phyloP scores from a whole-genome alignment of 2,329 filamentous ascomycete species.

The Ilyonectria sp. region DNA sequence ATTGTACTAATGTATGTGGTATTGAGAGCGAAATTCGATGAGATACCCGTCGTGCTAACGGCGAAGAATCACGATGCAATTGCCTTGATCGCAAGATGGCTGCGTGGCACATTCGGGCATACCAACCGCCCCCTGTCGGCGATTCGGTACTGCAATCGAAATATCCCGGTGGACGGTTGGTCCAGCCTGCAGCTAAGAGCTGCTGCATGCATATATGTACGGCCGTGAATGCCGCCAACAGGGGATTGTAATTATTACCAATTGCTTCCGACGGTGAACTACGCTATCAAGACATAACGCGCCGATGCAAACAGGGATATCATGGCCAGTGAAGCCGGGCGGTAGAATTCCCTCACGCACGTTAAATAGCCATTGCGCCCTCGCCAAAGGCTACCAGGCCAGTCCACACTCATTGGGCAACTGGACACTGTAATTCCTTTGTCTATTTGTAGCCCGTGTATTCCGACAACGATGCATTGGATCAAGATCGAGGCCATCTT shows the following conservation, averaged over 20 bases:
- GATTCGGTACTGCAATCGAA: neutral
- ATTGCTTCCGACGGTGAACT: neutral
- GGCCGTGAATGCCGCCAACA: neutral
- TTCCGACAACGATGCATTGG: slow-evolving; percentile 37
- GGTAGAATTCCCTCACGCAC: slow-evolving; percentile 14
- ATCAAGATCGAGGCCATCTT: slow-evolving; percentile 45
- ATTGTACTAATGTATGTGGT: neutral
- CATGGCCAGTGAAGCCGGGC: neutral
- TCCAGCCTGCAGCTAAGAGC: neutral
- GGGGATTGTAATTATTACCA: neutral
- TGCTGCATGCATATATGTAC: neutral
- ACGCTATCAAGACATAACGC: neutral
- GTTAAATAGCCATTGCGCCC: slow-evolving; percentile 36
- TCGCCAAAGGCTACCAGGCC: slow-evolving; percentile 3
- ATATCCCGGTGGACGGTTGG: neutral
- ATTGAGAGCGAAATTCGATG: neutral
- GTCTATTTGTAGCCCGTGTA: neutral
- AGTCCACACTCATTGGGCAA: neutral
- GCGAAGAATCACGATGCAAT: neutral
- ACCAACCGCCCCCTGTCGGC: neutral
- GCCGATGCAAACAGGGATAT: neutral
- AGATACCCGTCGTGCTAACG: neutral
- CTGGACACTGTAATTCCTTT: too few species aligned
- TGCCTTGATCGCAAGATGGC: neutral
- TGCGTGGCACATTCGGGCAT: too few species aligned